A percentile compares a stretch with the other conserved stretches of the same genome.
These are phyloP conservation scores for Pestalotiopsis sp. DNA, from an alignment of 2,329 filamentous ascomycete species.

Conservation along the genomic window DNA sequence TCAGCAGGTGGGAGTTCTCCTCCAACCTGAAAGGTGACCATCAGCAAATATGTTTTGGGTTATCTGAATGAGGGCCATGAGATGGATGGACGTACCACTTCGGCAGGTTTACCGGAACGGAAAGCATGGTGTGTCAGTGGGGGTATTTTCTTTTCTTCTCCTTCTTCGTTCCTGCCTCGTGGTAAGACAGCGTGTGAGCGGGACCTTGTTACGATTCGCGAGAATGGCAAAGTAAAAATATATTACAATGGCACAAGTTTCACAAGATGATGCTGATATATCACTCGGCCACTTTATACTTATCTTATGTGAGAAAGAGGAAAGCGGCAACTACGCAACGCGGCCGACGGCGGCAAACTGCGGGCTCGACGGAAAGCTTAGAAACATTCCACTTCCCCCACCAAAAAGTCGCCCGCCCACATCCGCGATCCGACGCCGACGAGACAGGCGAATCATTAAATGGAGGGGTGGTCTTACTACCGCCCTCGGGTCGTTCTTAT, in stretches of 20 bases:
- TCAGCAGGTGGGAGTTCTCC: constrained; percentile 87
- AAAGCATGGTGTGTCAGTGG: constrained; percentile 6
- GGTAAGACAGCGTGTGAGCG: background rate
- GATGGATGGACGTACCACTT: constrained; percentile 49
- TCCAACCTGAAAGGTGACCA: constrained; percentile 66
- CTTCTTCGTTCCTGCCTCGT: background rate
- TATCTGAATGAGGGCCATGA: background rate
- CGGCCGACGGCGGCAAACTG: constrained; percentile 1
- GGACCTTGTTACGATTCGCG: background rate
- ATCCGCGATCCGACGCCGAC: constrained; percentile 2
- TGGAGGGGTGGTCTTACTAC: background rate
- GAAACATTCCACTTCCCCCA: background rate
- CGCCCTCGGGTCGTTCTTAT: no score
- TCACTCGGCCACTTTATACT: background rate
- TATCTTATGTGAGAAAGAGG: background rate
- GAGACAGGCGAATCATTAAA: background rate
- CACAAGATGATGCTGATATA: background rate
- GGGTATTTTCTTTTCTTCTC: background rate
- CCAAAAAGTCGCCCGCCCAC: background rate
- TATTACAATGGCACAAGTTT: background rate
- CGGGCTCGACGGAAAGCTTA: background rate
- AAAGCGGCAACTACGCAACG: background rate
- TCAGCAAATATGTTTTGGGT: background rate
- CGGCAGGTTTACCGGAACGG: constrained; percentile 52
- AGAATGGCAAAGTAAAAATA: background rate